A percentile compares a stretch with the other conserved stretches of the same genome.
phyloP scores from a whole-genome alignment of 805 yeast genomes.

The Nakazawaea peltata region DNA sequence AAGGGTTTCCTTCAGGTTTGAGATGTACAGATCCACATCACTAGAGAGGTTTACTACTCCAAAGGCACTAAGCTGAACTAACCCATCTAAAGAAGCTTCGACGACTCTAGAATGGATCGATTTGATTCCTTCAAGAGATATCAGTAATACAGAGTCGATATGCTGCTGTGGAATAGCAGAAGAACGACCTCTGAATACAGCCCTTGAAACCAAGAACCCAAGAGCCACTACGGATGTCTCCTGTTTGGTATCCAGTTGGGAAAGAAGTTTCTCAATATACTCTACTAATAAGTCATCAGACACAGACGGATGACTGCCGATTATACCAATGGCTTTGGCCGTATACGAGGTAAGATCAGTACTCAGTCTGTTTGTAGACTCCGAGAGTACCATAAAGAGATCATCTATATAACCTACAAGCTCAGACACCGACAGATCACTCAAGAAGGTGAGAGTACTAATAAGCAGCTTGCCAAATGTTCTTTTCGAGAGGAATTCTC shows the following conservation, averaged over 20 bases:
- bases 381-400: conserved; percentile 11
- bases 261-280: conserved; percentile 10
- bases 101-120: conserved; percentile 19
- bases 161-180: neutral
- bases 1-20: conserved; percentile 20
- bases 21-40: no score
- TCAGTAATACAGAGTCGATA: neutral
- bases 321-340: conserved; percentile 13
- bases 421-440: conserved; percentile 12
- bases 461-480: conserved; percentile 15
- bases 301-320: conserved; percentile 31
- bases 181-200: conserved; percentile 25
- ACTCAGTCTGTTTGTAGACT: conserved; percentile 13
- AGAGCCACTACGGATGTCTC: conserved; percentile 19
- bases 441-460: conserved; percentile 20
- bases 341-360: conserved; percentile 15
- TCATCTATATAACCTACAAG: conserved; percentile 11
- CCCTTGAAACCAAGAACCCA: conserved; percentile 40
- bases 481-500: conserved; percentile 21
- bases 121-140: conserved; percentile 12
- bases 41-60: no score
- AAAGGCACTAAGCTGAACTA: conserved; percentile 36
- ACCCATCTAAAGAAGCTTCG: conserved; percentile 25
- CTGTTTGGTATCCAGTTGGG: conserved; percentile 7
- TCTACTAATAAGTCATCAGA: conserved; percentile 11